Base-by-base conservation (phyloP, 176 grass and related monocot genomes). In the Coix lacrymajobi region DNA sequence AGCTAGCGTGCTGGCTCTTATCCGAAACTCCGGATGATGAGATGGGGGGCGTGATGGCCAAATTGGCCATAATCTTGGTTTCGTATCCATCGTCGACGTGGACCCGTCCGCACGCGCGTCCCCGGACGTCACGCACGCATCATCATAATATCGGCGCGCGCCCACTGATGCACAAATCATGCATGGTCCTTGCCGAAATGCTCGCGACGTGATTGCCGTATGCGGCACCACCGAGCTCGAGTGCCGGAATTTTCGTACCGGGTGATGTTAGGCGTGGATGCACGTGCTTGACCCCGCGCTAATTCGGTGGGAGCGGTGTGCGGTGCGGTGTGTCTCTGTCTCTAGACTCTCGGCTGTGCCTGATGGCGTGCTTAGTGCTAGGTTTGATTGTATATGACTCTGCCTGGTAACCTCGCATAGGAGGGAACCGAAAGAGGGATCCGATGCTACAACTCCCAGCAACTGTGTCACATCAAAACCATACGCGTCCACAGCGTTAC, bases 21-120 rank as follows among this genome's bases (percentile, higher is more conserved):
- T 85, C 88, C 88, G 65, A 25, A 86, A 86, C 43, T 30, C 37
- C 7, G 45, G 48, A 49, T 65, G 69, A 28, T 17, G 68, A 7
- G 66, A 40, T 14, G 14, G 61, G 28, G 2, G 26, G 6, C 48
- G 22, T 19, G 60, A n/a, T n/a, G n/a, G n/a, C n/a, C n/a, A n/a
- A n/a, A n/a, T n/a, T 43, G 73, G 26, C 83, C 71, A 31, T 75
- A 34, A 79, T 46, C 81, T 68, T 10, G 16, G 65, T 0, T 54
- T 5, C 44, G 44, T 60, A 76, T 67, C 71, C 37, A 9, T 65
- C 62, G 63, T 65, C 62, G 63, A 36, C 12, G 71, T 66, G 67
- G 80, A 66, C 66, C 56, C 1, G 63, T 62, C 49, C 12, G 34
- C 32, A 15, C 3, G n/a, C 28, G 20, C 3, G 20, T 63, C 45